Evolutionary conservation across 805 yeast genomes (phyloP).

Genomic region (Hanseniaspora lindneri): DNA sequence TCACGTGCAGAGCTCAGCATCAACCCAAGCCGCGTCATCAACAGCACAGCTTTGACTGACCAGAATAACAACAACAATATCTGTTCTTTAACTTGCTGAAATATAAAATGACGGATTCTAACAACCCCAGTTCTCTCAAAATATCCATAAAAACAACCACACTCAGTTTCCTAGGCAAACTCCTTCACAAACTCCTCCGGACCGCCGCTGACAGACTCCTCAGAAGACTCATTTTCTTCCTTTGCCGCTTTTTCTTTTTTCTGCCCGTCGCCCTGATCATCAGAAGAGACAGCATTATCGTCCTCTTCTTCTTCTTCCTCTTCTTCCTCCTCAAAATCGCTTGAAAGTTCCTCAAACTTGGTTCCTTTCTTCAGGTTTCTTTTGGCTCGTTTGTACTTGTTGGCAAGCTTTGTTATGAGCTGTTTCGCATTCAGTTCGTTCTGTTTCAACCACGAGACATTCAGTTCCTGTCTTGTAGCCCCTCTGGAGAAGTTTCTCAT

Average conservation of each 20-base stretch:
- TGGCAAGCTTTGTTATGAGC: slow-evolving; percentile 63
- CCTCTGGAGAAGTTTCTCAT: slow-evolving; percentile 97
- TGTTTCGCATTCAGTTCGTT: slow-evolving; percentile 90
- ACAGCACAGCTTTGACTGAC: no score
- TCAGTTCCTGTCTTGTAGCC: slow-evolving; percentile 89
- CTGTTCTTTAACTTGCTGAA: no score
- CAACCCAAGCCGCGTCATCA: no score
- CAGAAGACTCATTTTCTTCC: slow-evolving; percentile 16
- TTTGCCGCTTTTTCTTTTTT: slow-evolving; percentile 31
- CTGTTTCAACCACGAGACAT: slow-evolving; percentile 94
- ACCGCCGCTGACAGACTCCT: slow-evolving; percentile 12
- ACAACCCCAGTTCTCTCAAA: no score
- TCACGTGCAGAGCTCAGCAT: no score
- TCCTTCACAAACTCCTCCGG: slow-evolving; percentile 16
- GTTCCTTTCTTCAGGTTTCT: slow-evolving; percentile 15
- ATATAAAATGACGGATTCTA: no score
- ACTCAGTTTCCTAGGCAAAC: no score
- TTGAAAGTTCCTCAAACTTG: slow-evolving; percentile 23
- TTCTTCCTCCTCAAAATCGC: slow-evolving; percentile 18
- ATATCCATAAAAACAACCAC: no score
- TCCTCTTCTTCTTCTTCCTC: slow-evolving; percentile 23
- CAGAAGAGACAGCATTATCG: slow-evolving; percentile 25
- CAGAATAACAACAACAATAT: no score
- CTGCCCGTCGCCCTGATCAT: slow-evolving; percentile 21
- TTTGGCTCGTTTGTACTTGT: slow-evolving; percentile 31